Evolutionary conservation across 2,329 filamentous ascomycete species (phyloP), one percentile per base, ranked within the genome.

Genomic region (Whalleya microplaca): DNA sequence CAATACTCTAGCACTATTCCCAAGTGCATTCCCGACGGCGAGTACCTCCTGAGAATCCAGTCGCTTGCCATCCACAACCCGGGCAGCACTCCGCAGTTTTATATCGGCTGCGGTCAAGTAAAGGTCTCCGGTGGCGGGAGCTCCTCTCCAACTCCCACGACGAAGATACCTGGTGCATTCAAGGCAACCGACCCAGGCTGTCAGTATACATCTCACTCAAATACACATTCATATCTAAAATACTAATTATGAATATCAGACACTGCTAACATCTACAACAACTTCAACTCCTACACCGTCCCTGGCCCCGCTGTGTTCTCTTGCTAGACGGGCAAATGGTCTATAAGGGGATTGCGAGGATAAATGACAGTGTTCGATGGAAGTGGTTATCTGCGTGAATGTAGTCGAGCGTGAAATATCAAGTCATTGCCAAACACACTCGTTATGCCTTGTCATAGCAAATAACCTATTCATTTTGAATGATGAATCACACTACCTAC

Each of bases 11-110:
- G 54, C 55, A 73, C 75, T 51, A 81, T 87, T 56, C 84, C 84
- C 7, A 68, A 71, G 29, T 79, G 78, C 58, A 78, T 87, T 55
- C 76, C 77, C 5, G 69, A 77, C 40, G 84, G 84, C 55, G 80
- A 85, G 62, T 85, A 86, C 66, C 79, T 86, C 56, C 73, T 86
- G 32, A 76, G 84, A 32, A 82, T 84, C 64, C 84, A 87, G 71
- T 77, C 82, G 53, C 79, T 88, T 47, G 85, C 82, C 23, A 82
- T 88, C 46, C 85, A 88, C 74, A 79, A 81, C 59, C 79, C 75
- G 2, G 78, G 76, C 18, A 68, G 69, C 29, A 74, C 73, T 46
- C 76, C 77, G n/a, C 74, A 77, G 68, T 78, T 81, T 62, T 80
- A 81, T 58, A 66, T 76, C 43, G 71, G 70, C 60, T 82, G 79